These are phyloP conservation scores for Violaceomyces palustris DNA, from an alignment of 1,284 basidiomycete genomes.

Conservation along the genomic window DNA sequence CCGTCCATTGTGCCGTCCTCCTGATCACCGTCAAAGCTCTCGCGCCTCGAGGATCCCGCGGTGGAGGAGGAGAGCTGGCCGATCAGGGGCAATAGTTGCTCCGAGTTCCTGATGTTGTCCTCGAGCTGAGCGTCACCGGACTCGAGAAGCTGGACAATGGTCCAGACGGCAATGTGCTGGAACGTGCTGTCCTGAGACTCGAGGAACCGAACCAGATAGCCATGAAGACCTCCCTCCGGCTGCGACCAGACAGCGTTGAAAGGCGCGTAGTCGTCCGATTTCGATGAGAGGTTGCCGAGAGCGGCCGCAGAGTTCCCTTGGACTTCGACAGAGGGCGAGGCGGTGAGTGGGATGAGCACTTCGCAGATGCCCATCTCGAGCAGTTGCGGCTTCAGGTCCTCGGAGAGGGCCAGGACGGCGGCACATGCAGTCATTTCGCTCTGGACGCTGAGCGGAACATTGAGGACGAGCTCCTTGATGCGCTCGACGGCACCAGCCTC, in stretches of 20 bases:
- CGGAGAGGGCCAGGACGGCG: conserved; percentile 57
- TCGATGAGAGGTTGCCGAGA: conserved; percentile 89
- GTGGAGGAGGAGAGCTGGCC: conserved; percentile 27
- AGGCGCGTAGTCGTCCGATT: conserved; percentile 89
- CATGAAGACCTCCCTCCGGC: conserved; percentile 93
- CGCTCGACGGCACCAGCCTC: conserved; percentile 96
- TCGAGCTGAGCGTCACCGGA: conserved; percentile 65
- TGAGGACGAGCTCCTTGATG: conserved; percentile 92
- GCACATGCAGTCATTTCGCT: conserved; percentile 99
- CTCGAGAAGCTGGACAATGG: conserved; percentile 92
- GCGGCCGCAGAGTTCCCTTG: conserved; percentile 98
- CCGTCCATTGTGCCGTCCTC: conserved; percentile 25
- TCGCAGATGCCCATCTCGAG: conserved; percentile 98
- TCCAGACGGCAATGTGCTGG: conserved; percentile 95
- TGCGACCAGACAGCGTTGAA: conserved; percentile 98
- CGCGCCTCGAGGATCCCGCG: conserved; percentile 2
- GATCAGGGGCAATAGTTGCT: conserved; percentile 46
- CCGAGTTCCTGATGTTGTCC: conserved; percentile 47
- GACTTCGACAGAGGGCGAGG: conserved; percentile 92
- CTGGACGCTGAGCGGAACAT: conserved; percentile 93
- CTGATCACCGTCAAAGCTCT: conserved; percentile 20
- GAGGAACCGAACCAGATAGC: conserved; percentile 89
- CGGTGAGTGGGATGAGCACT: conserved; percentile 91
- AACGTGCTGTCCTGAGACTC: conserved; percentile 95
- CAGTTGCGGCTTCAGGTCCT: conserved; percentile 56